Evolutionary conservation across 2,329 filamentous ascomycete species (phyloP), one percentile per base, ranked within the genome.

Genomic region (Verticillium zaregamsianum): DNA sequence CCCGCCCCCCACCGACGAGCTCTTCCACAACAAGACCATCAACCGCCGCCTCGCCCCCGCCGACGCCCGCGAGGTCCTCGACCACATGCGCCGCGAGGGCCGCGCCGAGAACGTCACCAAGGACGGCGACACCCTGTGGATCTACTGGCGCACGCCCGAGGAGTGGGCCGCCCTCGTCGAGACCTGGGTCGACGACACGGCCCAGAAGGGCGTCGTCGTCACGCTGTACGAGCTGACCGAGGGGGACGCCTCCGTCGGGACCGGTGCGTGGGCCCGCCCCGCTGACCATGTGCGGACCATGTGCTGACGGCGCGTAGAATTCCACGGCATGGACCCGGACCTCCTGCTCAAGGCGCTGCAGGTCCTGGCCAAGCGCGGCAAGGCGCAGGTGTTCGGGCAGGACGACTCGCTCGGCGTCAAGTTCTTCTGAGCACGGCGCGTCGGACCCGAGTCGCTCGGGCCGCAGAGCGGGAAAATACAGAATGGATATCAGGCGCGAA

Each of bases 371-470:
- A 97, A 96, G 82, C 86, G 90, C 65, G 93, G 93, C 68, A 96
- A 91, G 77, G 94, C 93, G 15, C 94, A 98, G 76, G 87, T 98
- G 31, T 98, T 99, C 78, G 94, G 94, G 37, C 86, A 87, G 60
- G 93, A 94, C 70, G 92, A 94, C 72, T 90, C 91, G 64, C 87
- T 91, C 70, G 95, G 95, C 70, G 92, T 98, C 66, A 99, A 99
- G 79, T 98, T 99, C 79, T 98, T 98, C 73, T 97, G 79, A 88
- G 57, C 25, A 25, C 37, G 33, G 28, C 25, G 25, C 12, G n/a
- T 55, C 25, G 25, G 25, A 25, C 25, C 25, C 25, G 25, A 25
- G 25, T 28, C 28, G 28, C 28, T 28, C 28, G 28, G 28, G 28
- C 28, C 28, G 28, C 28, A 28, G 5, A 28, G 28, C 28, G 28